phyloP scores from a whole-genome alignment of 179 eudicot species.

The Nepenthes alata region DNA sequence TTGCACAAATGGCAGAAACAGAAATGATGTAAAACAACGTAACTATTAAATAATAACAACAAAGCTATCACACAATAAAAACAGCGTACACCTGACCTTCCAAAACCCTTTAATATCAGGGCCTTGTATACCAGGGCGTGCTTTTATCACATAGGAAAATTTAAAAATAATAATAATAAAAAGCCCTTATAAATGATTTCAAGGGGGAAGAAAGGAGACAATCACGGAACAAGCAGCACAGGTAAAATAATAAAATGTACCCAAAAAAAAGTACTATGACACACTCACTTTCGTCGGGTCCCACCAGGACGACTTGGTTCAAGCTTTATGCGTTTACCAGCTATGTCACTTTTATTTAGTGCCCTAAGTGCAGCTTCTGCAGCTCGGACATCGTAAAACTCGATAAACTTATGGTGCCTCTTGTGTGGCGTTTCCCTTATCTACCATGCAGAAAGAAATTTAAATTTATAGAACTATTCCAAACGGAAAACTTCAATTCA shows the following conservation, averaged over 20 bases:
- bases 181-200: background rate
- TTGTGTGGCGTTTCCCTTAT: constrained; percentile 89
- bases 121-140: too few species aligned
- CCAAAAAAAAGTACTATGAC: background rate
- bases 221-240: background rate
- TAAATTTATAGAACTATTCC: background rate
- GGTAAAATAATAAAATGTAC: background rate
- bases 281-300: constrained; percentile 64
- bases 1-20: too few species aligned
- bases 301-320: constrained; percentile 97
- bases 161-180: background rate
- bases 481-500: constrained; percentile 1
- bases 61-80: too few species aligned
- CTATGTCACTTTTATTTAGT: constrained; percentile 78
- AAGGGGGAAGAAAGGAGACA: background rate
- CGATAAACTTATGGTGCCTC: constrained; percentile 77
- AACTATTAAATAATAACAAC: too few species aligned
- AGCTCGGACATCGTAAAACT: constrained; percentile 81
- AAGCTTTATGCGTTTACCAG: constrained; percentile 89
- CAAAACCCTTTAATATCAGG: too few species aligned
- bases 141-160: too few species aligned
- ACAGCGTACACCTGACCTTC: too few species aligned
- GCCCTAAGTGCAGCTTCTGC: constrained; percentile 87
- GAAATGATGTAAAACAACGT: too few species aligned
- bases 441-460: constrained; percentile 20